phyloP scores from a whole-genome alignment of 371 early-diverging fungal species.

The Gilbertella persicaria region DNA sequence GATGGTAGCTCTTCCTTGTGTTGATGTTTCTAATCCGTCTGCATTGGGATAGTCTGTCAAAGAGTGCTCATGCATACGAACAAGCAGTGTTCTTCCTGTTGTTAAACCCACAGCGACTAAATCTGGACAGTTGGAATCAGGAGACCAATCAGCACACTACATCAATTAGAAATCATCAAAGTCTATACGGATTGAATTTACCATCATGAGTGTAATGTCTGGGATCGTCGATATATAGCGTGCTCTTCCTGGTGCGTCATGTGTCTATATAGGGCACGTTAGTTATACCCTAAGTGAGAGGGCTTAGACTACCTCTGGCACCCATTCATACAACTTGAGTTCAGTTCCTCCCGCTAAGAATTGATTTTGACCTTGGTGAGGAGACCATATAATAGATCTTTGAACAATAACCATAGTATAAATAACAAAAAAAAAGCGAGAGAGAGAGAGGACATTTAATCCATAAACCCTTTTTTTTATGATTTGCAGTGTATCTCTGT shows the following conservation, averaged over 20 bases:
- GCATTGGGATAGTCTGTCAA: conserved; percentile 26
- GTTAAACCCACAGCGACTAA: conserved; percentile 72
- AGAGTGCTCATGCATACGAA: conserved; percentile 56
- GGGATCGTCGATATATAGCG: conserved; percentile 62
- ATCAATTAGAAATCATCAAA: neutral
- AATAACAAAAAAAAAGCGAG: neutral
- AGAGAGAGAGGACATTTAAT: neutral
- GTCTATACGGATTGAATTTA: conserved; percentile 12
- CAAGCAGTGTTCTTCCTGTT: conserved; percentile 67
- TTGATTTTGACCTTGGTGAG: conserved; percentile 57
- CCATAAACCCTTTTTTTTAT: no score
- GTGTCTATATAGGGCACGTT: no score
- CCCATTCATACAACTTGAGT: conserved; percentile 69
- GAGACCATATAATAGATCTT: conserved; percentile 63
- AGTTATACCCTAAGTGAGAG: no score
- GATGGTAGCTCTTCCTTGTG: conserved; percentile 14
- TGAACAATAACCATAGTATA: conserved; percentile 30
- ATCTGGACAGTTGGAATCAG: conserved; percentile 64
- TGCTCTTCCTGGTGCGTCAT: conserved; percentile 48
- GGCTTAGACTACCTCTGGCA: conserved; percentile 54
- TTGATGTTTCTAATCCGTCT: conserved; percentile 23
- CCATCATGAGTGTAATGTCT: conserved; percentile 67
- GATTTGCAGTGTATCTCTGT: no score
- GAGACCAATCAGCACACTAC: conserved; percentile 80
- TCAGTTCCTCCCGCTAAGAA: conserved; percentile 71